phyloP scores from a whole-genome alignment of 169 alveolate species.

The Ichthyophthirius multifiliis region DNA sequence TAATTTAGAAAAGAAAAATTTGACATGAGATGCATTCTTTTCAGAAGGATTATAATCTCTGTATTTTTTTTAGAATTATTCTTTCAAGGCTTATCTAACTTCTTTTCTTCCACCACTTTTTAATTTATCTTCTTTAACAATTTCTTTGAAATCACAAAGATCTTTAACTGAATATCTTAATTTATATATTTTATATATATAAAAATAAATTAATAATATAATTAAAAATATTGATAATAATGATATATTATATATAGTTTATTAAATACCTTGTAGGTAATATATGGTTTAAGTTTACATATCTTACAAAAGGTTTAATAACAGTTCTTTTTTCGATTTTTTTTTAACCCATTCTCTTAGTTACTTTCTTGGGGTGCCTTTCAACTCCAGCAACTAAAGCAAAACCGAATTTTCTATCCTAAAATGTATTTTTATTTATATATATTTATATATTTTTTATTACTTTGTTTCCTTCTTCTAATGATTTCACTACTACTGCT shows the following conservation, averaged over 20 bases:
- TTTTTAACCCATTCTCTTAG: slow-evolving; percentile 91
- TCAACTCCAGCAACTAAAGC: slow-evolving; percentile 97
- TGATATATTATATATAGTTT: slow-evolving; percentile 3
- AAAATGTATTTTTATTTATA: background rate
- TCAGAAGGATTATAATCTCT: slow-evolving; percentile 43
- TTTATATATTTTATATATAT: background rate
- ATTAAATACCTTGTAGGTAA: slow-evolving; percentile 96
- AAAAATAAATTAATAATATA: too few species aligned
- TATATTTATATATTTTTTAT: slow-evolving; percentile 22
- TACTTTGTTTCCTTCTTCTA: slow-evolving; percentile 92
- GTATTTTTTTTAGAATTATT: slow-evolving; percentile 54
- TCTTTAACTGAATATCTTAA: slow-evolving; percentile 39
- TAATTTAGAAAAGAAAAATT: slow-evolving; percentile 71
- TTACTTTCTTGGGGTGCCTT: slow-evolving; percentile 94
- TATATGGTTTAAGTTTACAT: slow-evolving; percentile 96
- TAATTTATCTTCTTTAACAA: slow-evolving; percentile 45
- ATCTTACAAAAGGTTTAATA: slow-evolving; percentile 95
- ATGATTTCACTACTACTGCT: slow-evolving; percentile 94
- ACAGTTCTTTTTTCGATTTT: slow-evolving; percentile 92
- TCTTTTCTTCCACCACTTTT: slow-evolving; percentile 23
- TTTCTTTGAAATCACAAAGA: slow-evolving; percentile 46
- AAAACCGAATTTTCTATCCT: slow-evolving; percentile 93
- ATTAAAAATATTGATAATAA: too few species aligned
- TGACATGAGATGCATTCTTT: slow-evolving; percentile 49
- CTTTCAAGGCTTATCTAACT: slow-evolving; percentile 54